Percentiles rank a stretch among this genome's conserved stretches.
These are phyloP conservation scores for Andrographis paniculata DNA, from an alignment of 305 asterid genomes.

Conservation along the genomic window DNA sequence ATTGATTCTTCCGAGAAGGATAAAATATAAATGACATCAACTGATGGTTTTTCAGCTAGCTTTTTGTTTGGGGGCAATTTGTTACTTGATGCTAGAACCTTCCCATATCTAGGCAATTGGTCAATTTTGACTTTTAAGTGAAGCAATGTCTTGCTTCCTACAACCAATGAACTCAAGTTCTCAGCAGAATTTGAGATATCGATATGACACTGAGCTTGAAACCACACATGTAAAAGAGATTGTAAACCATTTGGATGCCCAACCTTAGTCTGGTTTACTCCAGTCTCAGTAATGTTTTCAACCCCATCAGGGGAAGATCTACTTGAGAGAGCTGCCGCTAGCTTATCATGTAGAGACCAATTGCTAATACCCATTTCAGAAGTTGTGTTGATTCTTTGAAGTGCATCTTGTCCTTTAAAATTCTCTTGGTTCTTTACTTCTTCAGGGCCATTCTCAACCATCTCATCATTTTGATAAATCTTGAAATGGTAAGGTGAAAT, in stretches of 20 bases:
- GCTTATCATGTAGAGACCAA: conserved; percentile 70
- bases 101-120: conserved; percentile 34
- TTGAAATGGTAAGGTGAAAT: conserved; percentile 77
- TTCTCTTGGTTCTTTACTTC: conserved; percentile 27
- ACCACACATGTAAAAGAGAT: conserved; percentile 63
- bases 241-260: conserved; percentile 41
- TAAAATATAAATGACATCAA: conserved; percentile 59
- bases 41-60: conserved; percentile 43
- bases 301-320: conserved; percentile 33
- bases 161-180: conserved; percentile 44
- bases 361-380: conserved; percentile 47
- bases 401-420: conserved; percentile 27
- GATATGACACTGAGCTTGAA: conserved; percentile 55
- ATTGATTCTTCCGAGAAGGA: conserved; percentile 51
- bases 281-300: conserved; percentile 29
- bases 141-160: conserved; percentile 67
- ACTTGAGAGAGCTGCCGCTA: conserved; percentile 41
- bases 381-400: conserved; percentile 30
- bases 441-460: conserved; percentile 34
- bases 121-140: conserved; percentile 51
- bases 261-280: conserved; percentile 30
- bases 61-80: conserved; percentile 23
- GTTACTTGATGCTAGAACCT: conserved; percentile 32
- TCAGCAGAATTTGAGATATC: conserved; percentile 38
- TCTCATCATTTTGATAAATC: conserved; percentile 34